Percentiles rank a stretch among this genome's conserved stretches.
Evolutionary conservation across 2,329 filamentous ascomycete species (phyloP).

Genomic region (Neopestalotiopsis clavispora): DNA sequence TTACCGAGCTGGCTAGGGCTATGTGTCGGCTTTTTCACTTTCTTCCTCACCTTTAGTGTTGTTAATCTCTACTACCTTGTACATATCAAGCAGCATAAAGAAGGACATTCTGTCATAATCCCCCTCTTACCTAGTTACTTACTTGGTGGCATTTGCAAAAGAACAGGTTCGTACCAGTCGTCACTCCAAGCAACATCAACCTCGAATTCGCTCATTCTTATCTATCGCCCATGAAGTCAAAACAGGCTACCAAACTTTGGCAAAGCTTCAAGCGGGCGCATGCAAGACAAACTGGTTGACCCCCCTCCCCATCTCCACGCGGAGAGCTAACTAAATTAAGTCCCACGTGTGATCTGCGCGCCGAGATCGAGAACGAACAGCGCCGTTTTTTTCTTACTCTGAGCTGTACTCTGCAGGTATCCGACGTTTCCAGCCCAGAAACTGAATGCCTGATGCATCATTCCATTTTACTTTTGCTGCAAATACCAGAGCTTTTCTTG

Average conservation of each 20-base stretch:
- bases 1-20: not conserved
- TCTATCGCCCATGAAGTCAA: not conserved
- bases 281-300: not conserved
- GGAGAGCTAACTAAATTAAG: slow-evolving; percentile 11
- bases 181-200: not conserved
- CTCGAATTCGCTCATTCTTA: not conserved
- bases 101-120: not conserved
- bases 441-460: not conserved
- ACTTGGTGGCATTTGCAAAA: not conserved
- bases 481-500: not conserved
- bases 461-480: not conserved
- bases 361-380: slow-evolving; percentile 4
- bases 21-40: not conserved
- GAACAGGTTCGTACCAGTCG: not conserved
- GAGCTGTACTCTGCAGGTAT: not conserved
- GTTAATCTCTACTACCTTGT: not conserved
- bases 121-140: not conserved
- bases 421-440: not conserved
- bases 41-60: not conserved
- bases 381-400: not conserved
- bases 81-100: not conserved
- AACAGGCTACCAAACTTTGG: slow-evolving; percentile 10
- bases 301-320: slow-evolving; percentile 2
- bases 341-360: slow-evolving; percentile 13
- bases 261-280: not conserved